Conservation (phyloP, 768 basidiomycete genomes). For the Agaricus blazei region DNA sequence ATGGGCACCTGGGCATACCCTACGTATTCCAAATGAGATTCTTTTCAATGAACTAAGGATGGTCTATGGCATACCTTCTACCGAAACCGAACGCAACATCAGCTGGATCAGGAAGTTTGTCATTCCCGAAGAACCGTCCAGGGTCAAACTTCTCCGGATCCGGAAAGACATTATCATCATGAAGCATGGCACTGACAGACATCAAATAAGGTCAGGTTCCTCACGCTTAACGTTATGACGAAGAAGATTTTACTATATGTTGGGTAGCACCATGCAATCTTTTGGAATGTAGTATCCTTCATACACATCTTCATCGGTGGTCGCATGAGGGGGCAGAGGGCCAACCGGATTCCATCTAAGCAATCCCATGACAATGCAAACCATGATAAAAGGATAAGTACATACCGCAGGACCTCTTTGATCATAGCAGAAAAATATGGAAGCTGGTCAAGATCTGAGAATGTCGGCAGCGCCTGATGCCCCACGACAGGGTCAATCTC, state of each 20-base stretch:
- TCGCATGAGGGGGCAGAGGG: conserved; percentile 30
- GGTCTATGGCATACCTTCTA: not conserved
- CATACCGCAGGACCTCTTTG: conserved; percentile 15
- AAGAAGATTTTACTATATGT: conserved; percentile 32
- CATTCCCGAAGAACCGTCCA: conserved; percentile 24
- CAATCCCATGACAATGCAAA: not conserved
- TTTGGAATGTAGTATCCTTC: conserved; percentile 44
- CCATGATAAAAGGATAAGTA: not conserved
- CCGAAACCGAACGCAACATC: not conserved
- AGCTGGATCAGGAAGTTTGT: not conserved
- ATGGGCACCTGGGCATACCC: not conserved
- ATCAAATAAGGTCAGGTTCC: not conserved
- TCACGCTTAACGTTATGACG: not conserved
- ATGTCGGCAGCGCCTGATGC: conserved; percentile 16
- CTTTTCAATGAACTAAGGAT: too few species aligned
- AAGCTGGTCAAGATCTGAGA: conserved; percentile 17
- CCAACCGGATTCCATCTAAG: not conserved
- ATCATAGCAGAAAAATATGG: conserved; percentile 21
- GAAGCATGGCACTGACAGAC: conserved; percentile 40
- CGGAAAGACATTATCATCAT: conserved; percentile 42
- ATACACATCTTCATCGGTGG: conserved; percentile 22
- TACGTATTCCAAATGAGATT: not conserved
- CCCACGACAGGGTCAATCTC: conserved; percentile 24
- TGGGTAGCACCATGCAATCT: conserved; percentile 37
- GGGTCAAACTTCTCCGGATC: conserved; percentile 45